Evolutionary conservation across 2,329 filamentous ascomycete genomes (phyloP).

Genomic region (Talaromyces sp.): DNA sequence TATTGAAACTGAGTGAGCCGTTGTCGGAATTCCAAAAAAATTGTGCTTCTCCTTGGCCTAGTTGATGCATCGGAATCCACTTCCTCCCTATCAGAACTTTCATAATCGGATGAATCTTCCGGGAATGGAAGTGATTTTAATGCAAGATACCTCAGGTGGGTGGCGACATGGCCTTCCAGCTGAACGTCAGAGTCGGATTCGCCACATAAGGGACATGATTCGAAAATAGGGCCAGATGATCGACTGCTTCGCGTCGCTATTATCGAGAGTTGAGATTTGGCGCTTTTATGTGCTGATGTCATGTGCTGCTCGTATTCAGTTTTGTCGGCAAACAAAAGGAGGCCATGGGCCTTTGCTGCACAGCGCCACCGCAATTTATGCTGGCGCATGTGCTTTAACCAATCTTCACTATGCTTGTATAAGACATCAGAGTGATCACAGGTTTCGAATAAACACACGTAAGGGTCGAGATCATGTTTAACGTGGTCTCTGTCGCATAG

Average conservation of each 20-base stretch:
- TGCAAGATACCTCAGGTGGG: slow-evolving; percentile 6
- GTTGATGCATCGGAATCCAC: background rate
- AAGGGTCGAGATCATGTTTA: slow-evolving; percentile 8
- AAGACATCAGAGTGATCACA: slow-evolving; percentile 1
- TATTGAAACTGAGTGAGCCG: background rate
- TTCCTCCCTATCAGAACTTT: background rate
- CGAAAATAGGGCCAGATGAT: slow-evolving; percentile 3
- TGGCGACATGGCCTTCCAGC: slow-evolving; percentile 4
- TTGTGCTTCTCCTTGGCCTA: background rate
- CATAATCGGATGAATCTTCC: background rate
- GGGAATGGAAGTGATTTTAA: slow-evolving; percentile 4
- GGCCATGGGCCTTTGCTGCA: slow-evolving; percentile 3
- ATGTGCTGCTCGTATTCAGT: slow-evolving; percentile 4
- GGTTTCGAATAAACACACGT: slow-evolving; percentile 6
- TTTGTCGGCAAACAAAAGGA: background rate
- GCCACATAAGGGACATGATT: slow-evolving; percentile 6
- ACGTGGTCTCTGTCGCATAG: slow-evolving; percentile 1
- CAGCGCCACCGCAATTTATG: slow-evolving; percentile 7
- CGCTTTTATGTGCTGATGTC: background rate
- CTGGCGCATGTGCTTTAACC: slow-evolving; percentile 7
- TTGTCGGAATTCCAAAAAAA: background rate
- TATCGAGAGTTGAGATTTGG: background rate
- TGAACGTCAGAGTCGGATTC: background rate
- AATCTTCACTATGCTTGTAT: slow-evolving; percentile 5
- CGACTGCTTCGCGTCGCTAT: background rate